Conservation (phyloP, 768 basidiomycete species). For the Leccinum rimulosum region DNA sequence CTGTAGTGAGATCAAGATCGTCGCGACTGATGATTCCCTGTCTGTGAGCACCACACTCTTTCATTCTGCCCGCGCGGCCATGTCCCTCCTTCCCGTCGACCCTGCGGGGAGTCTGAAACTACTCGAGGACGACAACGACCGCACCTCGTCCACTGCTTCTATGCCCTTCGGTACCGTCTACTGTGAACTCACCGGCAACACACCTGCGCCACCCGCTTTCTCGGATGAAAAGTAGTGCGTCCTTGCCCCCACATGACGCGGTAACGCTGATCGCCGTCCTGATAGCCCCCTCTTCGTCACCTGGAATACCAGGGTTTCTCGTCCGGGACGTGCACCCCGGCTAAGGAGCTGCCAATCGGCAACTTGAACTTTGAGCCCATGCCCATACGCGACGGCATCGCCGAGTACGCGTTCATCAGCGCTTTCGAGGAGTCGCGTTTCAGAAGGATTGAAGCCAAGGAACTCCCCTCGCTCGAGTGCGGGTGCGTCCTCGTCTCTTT, state of each 20-base stretch:
- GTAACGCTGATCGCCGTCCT: constrained; percentile 2
- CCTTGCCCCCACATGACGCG: constrained; percentile 26
- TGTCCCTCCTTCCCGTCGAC: constrained; percentile 57
- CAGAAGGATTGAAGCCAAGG: constrained; percentile 69
- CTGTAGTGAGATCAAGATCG: no score
- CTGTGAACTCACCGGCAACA: constrained; percentile 58
- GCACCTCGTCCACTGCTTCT: constrained; percentile 72
- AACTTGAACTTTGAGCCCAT: constrained; percentile 68
- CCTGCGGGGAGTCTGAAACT: constrained; percentile 40
- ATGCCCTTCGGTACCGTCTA: constrained; percentile 78
- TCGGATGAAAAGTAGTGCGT: constrained; percentile 76
- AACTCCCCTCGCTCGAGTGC: constrained; percentile 83
- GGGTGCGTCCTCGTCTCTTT: constrained; percentile 50
- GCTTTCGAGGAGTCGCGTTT: constrained; percentile 90
- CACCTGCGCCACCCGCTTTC: constrained; percentile 61
- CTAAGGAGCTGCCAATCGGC: constrained; percentile 90
- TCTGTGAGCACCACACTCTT: no score
- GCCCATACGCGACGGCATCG: constrained; percentile 70
- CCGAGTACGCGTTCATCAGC: constrained; percentile 89
- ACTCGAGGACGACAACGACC: constrained; percentile 45
- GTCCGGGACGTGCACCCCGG: constrained; percentile 55
- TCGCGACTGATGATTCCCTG: no score
- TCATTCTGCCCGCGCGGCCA: constrained; percentile 20
- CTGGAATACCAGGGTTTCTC: constrained; percentile 77
- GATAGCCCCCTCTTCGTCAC: constrained; percentile 88